Base-by-base conservation (phyloP, 2,329 filamentous ascomycete species). In the Botryotinia convoluta region DNA sequence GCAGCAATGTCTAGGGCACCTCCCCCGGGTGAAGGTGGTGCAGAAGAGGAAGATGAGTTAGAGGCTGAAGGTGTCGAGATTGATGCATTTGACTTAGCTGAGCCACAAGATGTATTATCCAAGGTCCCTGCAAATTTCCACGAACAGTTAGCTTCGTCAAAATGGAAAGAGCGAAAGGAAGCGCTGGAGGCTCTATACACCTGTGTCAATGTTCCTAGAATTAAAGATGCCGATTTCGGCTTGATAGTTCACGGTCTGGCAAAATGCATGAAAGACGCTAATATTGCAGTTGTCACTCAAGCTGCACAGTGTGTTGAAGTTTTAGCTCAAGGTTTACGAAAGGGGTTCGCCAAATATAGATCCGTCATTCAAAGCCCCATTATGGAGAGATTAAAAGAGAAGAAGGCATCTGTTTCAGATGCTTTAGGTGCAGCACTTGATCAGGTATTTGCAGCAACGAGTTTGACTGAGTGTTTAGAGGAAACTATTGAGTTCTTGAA, bases 161-260 rank as follows among this genome's bases (percentile, higher is more conserved):
- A 99, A 82, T 99, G 96, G 96, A 99, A 99, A 81, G 97, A 99
- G 77, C 88, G 96, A 75, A 99, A 99, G 83, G 96, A 99, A 78
- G 93, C 93, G 0, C 86, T 98, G 4, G 96, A 99, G 75, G 93
- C 89, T 16, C 86, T 98, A 0, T 92, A 91, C 78, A 88, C 88
- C 22, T 87, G 90, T 4, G 83, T 97, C 72, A 97, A 97, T 78
- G 91, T 97, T 59, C 94, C 95, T 22, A 89, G 92, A 75, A 97
- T 99, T 82, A 97, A 97, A 82, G 95, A 98, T 78, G 93, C 90
- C 10, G 92, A 93, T 72, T 98, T 94, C 80, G 89, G 91, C 81
- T 95, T 98, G 79, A 87, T 98, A 77, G 90, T 93, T 72, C 89
- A 93, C 74, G 91, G 90, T 6, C 87, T 98, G 72, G 95, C 96